Conservation (phyloP, 1,284 basidiomycete species). For the Afroboletus lepidellus region DNA sequence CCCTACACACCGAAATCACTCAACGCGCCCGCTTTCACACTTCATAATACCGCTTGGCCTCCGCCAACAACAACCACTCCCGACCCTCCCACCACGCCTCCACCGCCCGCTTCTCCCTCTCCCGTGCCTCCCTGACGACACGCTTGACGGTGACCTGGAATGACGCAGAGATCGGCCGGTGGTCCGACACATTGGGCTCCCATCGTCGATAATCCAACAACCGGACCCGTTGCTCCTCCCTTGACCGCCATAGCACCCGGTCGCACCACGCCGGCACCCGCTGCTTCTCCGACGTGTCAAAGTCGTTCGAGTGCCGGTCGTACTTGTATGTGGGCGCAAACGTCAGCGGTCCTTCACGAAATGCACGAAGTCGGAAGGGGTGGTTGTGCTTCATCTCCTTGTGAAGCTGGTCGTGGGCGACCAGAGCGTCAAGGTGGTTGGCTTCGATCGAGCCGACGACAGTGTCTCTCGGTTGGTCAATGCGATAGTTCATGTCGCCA, state of each 20-base stretch:
- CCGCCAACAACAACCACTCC: constrained; percentile 52
- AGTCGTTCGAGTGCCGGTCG: constrained; percentile 74
- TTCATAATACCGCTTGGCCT: constrained; percentile 54
- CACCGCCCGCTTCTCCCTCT: constrained; percentile 53
- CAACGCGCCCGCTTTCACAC: no score
- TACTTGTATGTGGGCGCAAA: constrained; percentile 98
- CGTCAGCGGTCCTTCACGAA: constrained; percentile 78
- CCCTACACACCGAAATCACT: no score
- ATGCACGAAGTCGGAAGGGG: constrained; percentile 80
- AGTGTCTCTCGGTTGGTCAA: constrained; percentile 84
- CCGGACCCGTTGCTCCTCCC: constrained; percentile 53
- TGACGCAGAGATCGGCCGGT: constrained; percentile 82
- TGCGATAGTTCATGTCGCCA: constrained; percentile 90
- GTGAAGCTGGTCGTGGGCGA: constrained; percentile 83
- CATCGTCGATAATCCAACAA: constrained; percentile 73
- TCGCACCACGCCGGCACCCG: constrained; percentile 97
- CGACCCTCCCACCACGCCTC: constrained; percentile 57
- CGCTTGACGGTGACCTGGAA: constrained; percentile 74
- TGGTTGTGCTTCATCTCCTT: constrained; percentile 88
- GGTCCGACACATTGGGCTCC: constrained; percentile 83
- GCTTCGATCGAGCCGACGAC: constrained; percentile 69
- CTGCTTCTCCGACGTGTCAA: constrained; percentile 86
- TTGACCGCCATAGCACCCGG: constrained; percentile 81
- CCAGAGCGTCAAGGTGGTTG: constrained; percentile 63
- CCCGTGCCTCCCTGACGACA: constrained; percentile 59